Evolutionary conservation across 495 filamentous ascomycete species (phyloP).

Genomic region (Apodospora peruviana): DNA sequence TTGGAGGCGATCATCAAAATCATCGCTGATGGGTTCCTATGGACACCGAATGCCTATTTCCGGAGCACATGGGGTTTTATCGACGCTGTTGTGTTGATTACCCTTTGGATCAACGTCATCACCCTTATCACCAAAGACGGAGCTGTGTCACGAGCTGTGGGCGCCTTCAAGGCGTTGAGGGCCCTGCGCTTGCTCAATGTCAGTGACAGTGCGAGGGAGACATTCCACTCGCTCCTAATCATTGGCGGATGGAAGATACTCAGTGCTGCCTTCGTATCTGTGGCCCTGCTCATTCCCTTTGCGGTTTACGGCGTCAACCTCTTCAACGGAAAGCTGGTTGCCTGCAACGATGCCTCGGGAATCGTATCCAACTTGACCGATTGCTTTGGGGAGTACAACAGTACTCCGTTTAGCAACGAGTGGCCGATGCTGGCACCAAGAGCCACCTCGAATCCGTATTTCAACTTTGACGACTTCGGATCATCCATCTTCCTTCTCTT

Average conservation of each 20-base stretch:
- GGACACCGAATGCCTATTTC: conserved; percentile 96
- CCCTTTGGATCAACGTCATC: conserved; percentile 91
- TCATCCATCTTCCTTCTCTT: conserved; percentile 92
- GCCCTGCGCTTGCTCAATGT: conserved; percentile 90
- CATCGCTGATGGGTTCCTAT: conserved; percentile 93
- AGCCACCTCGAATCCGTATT: conserved; percentile 72
- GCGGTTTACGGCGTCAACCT: conserved; percentile 92
- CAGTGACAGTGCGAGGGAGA: conserved; percentile 91
- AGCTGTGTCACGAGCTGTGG: conserved; percentile 79
- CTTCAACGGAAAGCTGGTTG: conserved; percentile 74
- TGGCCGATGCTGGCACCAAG: conserved; percentile 84
- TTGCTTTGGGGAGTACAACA: conserved; percentile 78
- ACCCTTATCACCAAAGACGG: conserved; percentile 74
- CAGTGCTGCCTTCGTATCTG: conserved; percentile 73
- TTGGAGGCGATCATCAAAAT: conserved; percentile 89
- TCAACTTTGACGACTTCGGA: conserved; percentile 91
- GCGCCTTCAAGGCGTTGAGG: conserved; percentile 97
- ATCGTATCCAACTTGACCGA: conserved; percentile 54
- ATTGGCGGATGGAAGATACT: conserved; percentile 89
- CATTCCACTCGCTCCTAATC: conserved; percentile 94
- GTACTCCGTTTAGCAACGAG: conserved; percentile 60
- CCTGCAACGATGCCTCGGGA: conserved; percentile 68
- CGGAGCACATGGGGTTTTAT: conserved; percentile 96
- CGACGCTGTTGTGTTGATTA: conserved; percentile 86
- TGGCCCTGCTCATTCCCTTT: conserved; percentile 92